Conservation (phyloP, 2,329 filamentous ascomycete species). For the Talaromyces sp. region DNA sequence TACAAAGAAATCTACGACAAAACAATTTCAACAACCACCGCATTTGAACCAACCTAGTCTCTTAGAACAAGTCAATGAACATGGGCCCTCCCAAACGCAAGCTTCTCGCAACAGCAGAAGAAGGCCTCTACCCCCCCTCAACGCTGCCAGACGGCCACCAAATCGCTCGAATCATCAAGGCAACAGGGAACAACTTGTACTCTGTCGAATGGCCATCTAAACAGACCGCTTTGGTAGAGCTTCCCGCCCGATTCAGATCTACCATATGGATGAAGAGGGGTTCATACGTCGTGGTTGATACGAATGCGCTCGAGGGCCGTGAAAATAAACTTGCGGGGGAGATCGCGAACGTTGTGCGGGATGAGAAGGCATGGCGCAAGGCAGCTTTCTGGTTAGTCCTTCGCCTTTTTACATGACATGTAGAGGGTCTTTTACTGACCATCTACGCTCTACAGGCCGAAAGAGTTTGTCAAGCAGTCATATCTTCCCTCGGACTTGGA, state of each 20-base stretch:
- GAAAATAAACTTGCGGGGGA: conserved; percentile 81
- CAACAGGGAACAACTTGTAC: conserved; percentile 88
- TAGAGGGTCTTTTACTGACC: not conserved
- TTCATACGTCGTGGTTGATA: conserved; percentile 82
- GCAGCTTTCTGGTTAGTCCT: conserved; percentile 72
- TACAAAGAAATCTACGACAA: not conserved
- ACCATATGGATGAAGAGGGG: conserved; percentile 92
- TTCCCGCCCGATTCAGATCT: conserved; percentile 81
- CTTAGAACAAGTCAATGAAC: too few species aligned
- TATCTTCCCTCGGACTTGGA: conserved; percentile 69
- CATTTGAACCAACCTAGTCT: not conserved
- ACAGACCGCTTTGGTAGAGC: conserved; percentile 70
- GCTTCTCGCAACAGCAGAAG: conserved; percentile 73
- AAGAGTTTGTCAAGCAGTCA: conserved; percentile 70
- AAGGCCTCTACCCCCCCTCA: conserved; percentile 62
- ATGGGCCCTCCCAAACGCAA: conserved; percentile 78
- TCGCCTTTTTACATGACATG: not conserved
- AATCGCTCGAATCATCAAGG: conserved; percentile 76
- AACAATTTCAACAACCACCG: not conserved
- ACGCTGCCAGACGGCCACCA: conserved; percentile 53
- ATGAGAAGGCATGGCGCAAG: conserved; percentile 91
- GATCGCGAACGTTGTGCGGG: conserved; percentile 87
- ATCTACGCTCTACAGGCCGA: conserved; percentile 59
- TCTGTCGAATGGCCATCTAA: conserved; percentile 69
- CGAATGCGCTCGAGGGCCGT: conserved; percentile 60